Conservation (phyloP, 306 rosid species). For the Citrullus amarus region DNA sequence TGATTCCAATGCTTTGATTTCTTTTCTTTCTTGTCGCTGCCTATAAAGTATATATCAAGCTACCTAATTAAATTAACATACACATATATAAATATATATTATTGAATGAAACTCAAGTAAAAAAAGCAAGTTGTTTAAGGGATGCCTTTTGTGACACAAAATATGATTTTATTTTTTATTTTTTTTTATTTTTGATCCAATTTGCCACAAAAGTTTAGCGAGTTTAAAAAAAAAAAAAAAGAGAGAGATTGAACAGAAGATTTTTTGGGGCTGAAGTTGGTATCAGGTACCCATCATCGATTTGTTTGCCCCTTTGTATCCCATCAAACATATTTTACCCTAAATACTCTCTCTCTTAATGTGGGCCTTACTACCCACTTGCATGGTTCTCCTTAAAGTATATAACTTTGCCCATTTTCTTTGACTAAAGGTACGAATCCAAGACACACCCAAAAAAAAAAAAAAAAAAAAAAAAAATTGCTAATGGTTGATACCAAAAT, state of each 20-base stretch:
- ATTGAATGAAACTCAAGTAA: neutral
- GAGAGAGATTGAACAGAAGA: neutral
- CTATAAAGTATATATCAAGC: neutral
- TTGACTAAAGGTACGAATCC: conserved; percentile 3
- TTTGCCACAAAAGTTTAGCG: neutral
- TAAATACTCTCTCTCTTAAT: neutral
- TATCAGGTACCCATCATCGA: conserved; percentile 6
- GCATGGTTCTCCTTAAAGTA: neutral
- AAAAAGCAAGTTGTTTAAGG: neutral
- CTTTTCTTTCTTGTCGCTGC: neutral
- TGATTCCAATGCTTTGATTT: neutral
- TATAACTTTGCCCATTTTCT: neutral
- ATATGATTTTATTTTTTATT: neutral
- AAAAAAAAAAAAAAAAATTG: too few species aligned
- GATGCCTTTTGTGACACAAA: neutral
- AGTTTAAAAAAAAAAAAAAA: neutral
- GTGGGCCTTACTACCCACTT: conserved; percentile 6
- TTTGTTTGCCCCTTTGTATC: conserved; percentile 2
- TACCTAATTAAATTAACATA: neutral
- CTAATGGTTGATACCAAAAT: too few species aligned
- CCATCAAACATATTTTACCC: neutral
- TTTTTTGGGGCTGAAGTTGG: conserved; percentile 4
- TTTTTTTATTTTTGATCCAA: neutral
- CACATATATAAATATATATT: neutral
- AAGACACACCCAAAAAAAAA: neutral